Evolutionary conservation across 176 grass and related monocot genomes (phyloP).

Genomic region (Phragmites australis): DNA sequence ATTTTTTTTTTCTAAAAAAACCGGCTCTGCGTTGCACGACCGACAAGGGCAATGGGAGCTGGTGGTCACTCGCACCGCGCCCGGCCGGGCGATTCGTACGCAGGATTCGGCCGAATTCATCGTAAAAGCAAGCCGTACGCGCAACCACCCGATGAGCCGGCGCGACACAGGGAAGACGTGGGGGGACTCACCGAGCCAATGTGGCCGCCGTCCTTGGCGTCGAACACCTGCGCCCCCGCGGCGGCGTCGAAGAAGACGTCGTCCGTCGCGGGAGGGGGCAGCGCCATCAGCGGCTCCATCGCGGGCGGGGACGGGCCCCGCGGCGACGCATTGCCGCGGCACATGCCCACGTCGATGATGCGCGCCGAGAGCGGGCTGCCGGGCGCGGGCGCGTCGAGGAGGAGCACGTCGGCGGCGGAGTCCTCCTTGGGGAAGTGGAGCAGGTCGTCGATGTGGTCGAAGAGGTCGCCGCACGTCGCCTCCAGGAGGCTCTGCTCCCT

Average conservation of each 20-base stretch:
- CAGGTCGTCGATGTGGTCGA: slow-evolving; percentile 93
- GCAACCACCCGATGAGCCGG: not conserved
- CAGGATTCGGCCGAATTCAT: not conserved
- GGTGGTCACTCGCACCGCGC: not conserved
- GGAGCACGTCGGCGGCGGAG: slow-evolving; percentile 59
- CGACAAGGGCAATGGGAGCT: slow-evolving; percentile 14
- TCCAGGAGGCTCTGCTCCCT: slow-evolving; percentile 64
- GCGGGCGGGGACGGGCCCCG: not conserved
- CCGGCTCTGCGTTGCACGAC: not conserved
- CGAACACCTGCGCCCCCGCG: not conserved
- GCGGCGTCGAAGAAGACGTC: slow-evolving; percentile 33
- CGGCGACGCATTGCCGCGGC: not conserved
- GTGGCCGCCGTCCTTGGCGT: slow-evolving; percentile 52
- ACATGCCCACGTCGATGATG: slow-evolving; percentile 40
- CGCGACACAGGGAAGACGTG: not conserved
- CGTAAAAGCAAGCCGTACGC: slow-evolving; percentile 4
- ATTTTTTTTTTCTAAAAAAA: not conserved
- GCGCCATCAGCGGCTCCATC: slow-evolving; percentile 23
- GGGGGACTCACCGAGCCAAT: slow-evolving; percentile 55
- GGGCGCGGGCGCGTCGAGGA: slow-evolving; percentile 59
- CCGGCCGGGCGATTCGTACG: not conserved
- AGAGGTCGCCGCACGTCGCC: slow-evolving; percentile 65
- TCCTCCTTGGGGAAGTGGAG: slow-evolving; percentile 86
- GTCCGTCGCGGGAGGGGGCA: not conserved
- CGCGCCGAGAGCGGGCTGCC: slow-evolving; percentile 49